Evolutionary conservation across 129 eudicot species (phyloP), one percentile per base, ranked within the genome.

Genomic region (Smallanthus sonchifolius): DNA sequence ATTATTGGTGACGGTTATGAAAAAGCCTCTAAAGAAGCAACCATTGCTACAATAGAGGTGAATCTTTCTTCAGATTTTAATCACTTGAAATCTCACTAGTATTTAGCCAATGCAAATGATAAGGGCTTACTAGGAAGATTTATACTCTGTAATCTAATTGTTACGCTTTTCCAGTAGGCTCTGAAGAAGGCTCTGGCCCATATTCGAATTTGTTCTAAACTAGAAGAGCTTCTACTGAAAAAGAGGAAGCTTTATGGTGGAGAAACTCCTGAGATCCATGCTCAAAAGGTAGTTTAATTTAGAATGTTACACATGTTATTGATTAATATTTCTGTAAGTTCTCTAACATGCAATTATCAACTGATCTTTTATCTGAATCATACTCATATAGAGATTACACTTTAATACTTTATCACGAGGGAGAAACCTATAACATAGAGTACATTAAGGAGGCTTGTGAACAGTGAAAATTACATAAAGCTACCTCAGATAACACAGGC

Each of bases 211-310:
- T 91, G 97, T 81, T 95, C 97, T 60, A 95, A 61, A 77, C 76
- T 95, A 72, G 99, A 91, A 85, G 96, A 77, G 62, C 91, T 95
- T 79, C 81, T 95, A 62, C 77, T 87, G 77, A 88, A 91, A 86
- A 95, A 88, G 83, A 89, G 85, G 82, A 56, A 81, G 70, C 79
- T 87, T 69, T 77, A 72, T 70, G 78, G 30, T 77, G 97, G 97
- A 51, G 97, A 91, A 82, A 79, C 99, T 70, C 92, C 88, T 49
- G 99, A 95, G 84, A 47, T 91, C 80, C 99, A 91, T 82, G 83
- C 94, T 72, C 99, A 95, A 79, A 95, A 95, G 96, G 99, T 95
- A 38, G 64, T 81, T 69, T 51, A 36, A 6, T 65, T 17, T 19
- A 2, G 10, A 19, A 7, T 7, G 71, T 7, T 17, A 35, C 16